These are phyloP conservation scores for Verticillium alfalfae DNA, from an alignment of 2,329 filamentous ascomycete genomes.

Conservation along the genomic window DNA sequence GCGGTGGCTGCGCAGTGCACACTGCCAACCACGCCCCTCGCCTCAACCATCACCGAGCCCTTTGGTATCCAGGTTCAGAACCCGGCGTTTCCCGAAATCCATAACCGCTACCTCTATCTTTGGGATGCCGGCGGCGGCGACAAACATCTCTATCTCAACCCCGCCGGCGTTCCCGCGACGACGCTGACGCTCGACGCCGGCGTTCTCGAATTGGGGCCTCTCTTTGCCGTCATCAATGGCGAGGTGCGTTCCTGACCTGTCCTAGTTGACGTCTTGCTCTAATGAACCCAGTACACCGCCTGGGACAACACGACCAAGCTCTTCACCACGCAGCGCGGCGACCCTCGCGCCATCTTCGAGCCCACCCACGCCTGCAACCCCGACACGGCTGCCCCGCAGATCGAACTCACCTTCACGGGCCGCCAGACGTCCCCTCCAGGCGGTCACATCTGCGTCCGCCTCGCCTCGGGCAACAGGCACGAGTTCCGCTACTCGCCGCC, in stretches of 20 bases:
- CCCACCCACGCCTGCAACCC: conserved; percentile 35
- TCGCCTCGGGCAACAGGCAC: conserved; percentile 26
- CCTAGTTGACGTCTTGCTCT: no score
- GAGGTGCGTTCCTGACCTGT: conserved; percentile 24
- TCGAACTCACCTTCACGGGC: conserved; percentile 26
- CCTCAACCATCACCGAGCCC: conserved; percentile 23
- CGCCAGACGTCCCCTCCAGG: conserved; percentile 19
- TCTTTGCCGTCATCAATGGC: conserved; percentile 35
- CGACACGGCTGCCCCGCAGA: conserved; percentile 31
- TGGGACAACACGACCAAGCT: conserved; percentile 40
- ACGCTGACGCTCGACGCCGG: conserved; percentile 31
- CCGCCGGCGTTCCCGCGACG: conserved; percentile 27
- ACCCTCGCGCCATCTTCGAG: conserved; percentile 33
- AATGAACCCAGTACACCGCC: conserved; percentile 25
- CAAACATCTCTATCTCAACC: conserved; percentile 31
- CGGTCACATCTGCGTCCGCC: conserved; percentile 32
- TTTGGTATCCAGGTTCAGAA: conserved; percentile 33
- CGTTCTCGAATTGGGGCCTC: conserved; percentile 17
- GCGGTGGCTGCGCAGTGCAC: conserved; percentile 21
- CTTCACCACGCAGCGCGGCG: conserved; percentile 38
- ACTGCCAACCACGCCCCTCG: conserved; percentile 19
- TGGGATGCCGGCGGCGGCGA: conserved; percentile 29
- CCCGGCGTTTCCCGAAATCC: conserved; percentile 23
- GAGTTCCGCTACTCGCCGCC: conserved; percentile 38
- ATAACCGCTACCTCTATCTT: conserved; percentile 30